Conservation (phyloP, 2,329 filamentous ascomycete species). For the Aspergillus neoniger region DNA sequence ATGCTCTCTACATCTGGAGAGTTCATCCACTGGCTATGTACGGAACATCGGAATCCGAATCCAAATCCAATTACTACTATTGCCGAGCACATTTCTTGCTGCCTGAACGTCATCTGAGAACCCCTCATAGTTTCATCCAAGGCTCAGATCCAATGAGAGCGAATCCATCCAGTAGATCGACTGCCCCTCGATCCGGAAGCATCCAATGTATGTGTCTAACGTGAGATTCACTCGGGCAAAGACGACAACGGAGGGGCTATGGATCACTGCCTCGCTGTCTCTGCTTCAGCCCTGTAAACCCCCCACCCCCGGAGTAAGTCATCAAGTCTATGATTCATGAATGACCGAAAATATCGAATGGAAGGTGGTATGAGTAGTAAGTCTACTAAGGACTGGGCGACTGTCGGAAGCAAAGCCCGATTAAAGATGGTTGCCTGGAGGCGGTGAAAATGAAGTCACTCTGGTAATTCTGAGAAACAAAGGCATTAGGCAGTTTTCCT, state of each 20-base stretch:
- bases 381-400: not conserved
- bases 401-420: not conserved
- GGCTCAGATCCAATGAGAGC: not conserved
- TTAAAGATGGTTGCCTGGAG: not conserved
- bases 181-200: not conserved
- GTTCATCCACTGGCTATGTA: not conserved
- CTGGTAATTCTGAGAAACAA: no score
- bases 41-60: not conserved
- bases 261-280: not conserved
- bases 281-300: not conserved
- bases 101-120: slow-evolving; percentile 1
- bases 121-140: slow-evolving; percentile 2
- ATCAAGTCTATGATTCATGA: not conserved
- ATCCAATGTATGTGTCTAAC: not conserved
- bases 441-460: not conserved
- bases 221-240: not conserved
- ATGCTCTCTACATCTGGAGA: not conserved
- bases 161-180: not conserved
- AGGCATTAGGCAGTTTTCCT: no score
- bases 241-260: not conserved
- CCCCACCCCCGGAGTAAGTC: not conserved
- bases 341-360: not conserved
- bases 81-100: not conserved
- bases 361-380: not conserved
- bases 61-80: not conserved